phyloP scores from a whole-genome alignment of 2,329 filamentous ascomycete genomes.

The Aulographum hederae region DNA sequence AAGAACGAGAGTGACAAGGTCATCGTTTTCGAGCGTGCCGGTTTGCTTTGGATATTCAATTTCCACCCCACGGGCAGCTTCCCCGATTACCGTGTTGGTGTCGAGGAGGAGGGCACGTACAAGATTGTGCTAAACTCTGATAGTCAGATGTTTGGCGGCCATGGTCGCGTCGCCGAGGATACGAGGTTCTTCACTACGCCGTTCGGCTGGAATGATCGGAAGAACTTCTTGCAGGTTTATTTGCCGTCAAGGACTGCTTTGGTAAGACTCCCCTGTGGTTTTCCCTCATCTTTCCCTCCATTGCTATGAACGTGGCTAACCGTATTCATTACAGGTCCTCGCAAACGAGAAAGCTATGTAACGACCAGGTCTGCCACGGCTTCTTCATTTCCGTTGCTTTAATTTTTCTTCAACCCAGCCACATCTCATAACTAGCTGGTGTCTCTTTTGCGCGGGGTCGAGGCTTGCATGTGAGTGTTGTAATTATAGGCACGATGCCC shows the following conservation, averaged over 20 bases:
- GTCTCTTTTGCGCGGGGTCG: too few relatives aligned
- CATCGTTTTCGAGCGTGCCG: slow-evolving; percentile 84
- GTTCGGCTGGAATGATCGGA: slow-evolving; percentile 74
- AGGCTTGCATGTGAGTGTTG: too few relatives aligned
- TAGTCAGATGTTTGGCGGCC: slow-evolving; percentile 57
- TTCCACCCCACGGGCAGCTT: slow-evolving; percentile 77
- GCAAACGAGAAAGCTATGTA: too few relatives aligned
- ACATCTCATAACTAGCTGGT: too few relatives aligned
- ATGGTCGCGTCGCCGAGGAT: slow-evolving; percentile 56
- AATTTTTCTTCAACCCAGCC: too few relatives aligned
- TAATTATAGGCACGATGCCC: too few relatives aligned
- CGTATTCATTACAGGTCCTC: too few relatives aligned
- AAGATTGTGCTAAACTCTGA: slow-evolving; percentile 73
- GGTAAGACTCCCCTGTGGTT: slow-evolving; percentile 8
- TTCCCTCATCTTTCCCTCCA: too few relatives aligned
- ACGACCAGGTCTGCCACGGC: too few relatives aligned
- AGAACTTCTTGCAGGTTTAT: slow-evolving; percentile 87
- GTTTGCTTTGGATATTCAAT: slow-evolving; percentile 88
- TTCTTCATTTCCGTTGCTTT: too few relatives aligned
- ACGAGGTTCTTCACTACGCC: slow-evolving; percentile 86
- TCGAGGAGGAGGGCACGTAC: slow-evolving; percentile 75
- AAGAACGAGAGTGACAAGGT: slow-evolving; percentile 93
- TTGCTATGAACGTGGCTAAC: too few relatives aligned
- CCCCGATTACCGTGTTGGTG: slow-evolving; percentile 78
- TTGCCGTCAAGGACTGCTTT: slow-evolving; percentile 68